Conservation (phyloP, 2,329 filamentous ascomycete genomes). For the Plenodomus tracheiphilus region DNA sequence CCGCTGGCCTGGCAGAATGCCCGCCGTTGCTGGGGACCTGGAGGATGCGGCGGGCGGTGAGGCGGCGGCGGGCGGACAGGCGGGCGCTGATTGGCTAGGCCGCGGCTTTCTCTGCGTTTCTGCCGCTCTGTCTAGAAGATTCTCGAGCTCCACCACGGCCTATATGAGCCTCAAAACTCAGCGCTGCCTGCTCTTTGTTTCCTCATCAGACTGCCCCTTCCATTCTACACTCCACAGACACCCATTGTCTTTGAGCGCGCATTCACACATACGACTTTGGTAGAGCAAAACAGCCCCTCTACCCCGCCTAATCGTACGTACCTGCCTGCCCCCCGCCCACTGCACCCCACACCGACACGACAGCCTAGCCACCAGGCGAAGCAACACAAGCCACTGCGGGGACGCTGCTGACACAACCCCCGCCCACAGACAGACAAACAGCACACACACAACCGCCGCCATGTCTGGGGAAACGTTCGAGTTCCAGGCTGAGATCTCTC, state of each 20-base stretch:
- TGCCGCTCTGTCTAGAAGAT: constrained; percentile 44
- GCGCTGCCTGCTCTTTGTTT: constrained; percentile 18
- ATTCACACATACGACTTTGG: constrained; percentile 19
- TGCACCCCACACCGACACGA: constrained; percentile 12
- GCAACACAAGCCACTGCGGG: constrained; percentile 2
- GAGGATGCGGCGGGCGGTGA: constrained; percentile 30
- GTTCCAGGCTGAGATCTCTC: constrained; percentile 99
- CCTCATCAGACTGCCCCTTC: constrained; percentile 31
- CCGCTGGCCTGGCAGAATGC: not conserved
- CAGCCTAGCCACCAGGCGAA: too few species aligned
- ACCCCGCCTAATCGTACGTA: constrained; percentile 23
- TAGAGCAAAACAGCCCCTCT: constrained; percentile 23
- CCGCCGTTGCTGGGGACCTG: constrained; percentile 22
- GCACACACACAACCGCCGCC: constrained; percentile 46
- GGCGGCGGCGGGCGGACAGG: constrained; percentile 8
- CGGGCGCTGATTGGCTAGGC: constrained; percentile 29
- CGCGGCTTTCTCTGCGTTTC: constrained; percentile 34
- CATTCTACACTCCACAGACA: constrained; percentile 19
- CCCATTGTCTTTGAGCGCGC: constrained; percentile 24
- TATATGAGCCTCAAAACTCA: constrained; percentile 39
- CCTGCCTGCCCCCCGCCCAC: constrained; percentile 16
- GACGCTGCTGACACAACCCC: constrained; percentile 10
- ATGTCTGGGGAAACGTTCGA: constrained; percentile 96
- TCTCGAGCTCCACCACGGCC: constrained; percentile 39
- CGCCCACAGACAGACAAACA: constrained; percentile 14